phyloP scores from a whole-genome alignment of 2,329 filamentous ascomycete species.

The Aspergillus spinulosporus region DNA sequence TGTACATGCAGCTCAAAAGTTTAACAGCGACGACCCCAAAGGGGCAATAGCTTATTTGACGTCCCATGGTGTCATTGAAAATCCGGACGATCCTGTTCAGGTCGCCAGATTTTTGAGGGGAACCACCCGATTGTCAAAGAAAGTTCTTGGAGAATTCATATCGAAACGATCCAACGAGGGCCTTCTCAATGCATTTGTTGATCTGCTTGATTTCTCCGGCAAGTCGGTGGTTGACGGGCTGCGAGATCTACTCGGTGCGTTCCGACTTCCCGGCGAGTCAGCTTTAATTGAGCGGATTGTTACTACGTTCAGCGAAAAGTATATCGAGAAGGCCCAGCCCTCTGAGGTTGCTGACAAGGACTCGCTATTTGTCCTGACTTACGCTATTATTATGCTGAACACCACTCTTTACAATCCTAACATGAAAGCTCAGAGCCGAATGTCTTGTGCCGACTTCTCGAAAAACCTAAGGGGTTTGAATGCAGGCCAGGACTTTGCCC shows the following conservation, averaged over 20 bases:
- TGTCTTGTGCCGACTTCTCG: constrained; percentile 80
- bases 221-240: constrained; percentile 90
- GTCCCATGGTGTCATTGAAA: constrained; percentile 79
- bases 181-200: constrained; percentile 81
- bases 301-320: constrained; percentile 81
- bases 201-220: constrained; percentile 81
- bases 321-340: constrained; percentile 68
- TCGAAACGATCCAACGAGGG: constrained; percentile 86
- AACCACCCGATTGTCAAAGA: constrained; percentile 86
- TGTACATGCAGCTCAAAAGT: constrained; percentile 81
- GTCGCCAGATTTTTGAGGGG: constrained; percentile 86
- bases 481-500: constrained; percentile 76
- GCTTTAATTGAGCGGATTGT: constrained; percentile 91
- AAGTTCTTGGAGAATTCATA: constrained; percentile 84
- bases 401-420: constrained; percentile 97
- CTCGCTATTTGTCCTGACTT: constrained; percentile 84
- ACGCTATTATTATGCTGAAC: constrained; percentile 96
- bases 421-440: constrained; percentile 70
- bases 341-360: constrained; percentile 81
- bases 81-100: constrained; percentile 69
- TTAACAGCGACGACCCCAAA: constrained; percentile 96
- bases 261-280: constrained; percentile 91
- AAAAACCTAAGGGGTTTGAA: constrained; percentile 92
- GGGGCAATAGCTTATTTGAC: constrained; percentile 82
- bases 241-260: constrained; percentile 81